Base-by-base conservation (phyloP, 139 green algal species). In the Spirogloea muscicola region DNA sequence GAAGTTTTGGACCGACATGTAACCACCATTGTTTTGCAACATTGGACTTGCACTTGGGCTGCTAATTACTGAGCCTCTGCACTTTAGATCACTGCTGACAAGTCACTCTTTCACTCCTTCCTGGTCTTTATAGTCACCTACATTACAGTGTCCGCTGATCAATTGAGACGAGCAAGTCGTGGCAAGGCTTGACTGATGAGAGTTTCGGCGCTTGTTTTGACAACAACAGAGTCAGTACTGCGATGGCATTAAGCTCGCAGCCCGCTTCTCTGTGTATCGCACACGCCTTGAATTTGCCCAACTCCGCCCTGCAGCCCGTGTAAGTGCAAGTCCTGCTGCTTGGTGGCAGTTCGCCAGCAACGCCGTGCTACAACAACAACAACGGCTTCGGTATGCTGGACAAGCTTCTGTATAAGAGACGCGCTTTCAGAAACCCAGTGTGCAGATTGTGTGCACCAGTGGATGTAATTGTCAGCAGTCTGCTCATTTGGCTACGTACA, bases 281-380 rank as follows among this genome's bases (percentile, higher is more conserved):
- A 39, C 27, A 13, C 58, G 62, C 27, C 9, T 7, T 31, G 31
- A 79, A 13, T 33, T 66, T 4, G 61, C 40, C 25, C 42, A 40
- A 7, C 48, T 79, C 5, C 49, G 71, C 7, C 71, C 71, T 4
- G 33, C 2, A 16, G 69, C 76, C 2, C 64, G 37, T 31, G 59
- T 80, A 7, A 31, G 10, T 18, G 31, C 9, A 13, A 33, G 76
- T 36, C 31, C 63, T 6, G 37, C 31, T 4, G 29, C 29, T 10
- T 80, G 72, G 72, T 80, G 72, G 72, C 62, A 18, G 7, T 80
- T 68, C 66, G 72, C 72, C 16, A 18, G 27, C 9, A 16, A 68
- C 29, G 63, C 72, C 21, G 27, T 49, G 41, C 52, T 77, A 34
- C 44, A 69, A n/a, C 27, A 69, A 13, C 39, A 75, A 9, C 38